A percentile compares a stretch with the other conserved stretches of the same genome.
These are phyloP conservation scores for Bonia amplexicaulis DNA, from an alignment of 176 grass and related monocot genomes.

Conservation along the genomic window DNA sequence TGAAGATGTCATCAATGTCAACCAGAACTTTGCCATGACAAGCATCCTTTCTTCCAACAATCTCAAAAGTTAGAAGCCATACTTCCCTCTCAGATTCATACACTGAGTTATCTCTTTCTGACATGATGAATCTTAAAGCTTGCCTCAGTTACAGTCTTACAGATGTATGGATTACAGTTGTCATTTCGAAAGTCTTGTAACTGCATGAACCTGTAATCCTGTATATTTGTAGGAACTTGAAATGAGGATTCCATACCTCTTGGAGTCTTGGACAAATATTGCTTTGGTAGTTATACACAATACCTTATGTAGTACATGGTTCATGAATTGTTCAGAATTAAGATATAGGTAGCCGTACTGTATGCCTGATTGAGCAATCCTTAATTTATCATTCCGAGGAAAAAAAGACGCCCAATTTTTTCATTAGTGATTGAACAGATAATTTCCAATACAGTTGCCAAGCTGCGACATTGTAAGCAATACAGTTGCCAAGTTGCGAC, in stretches of 20 bases:
- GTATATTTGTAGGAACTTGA: neutral
- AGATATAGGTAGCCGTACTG: neutral
- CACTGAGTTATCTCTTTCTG: constrained; percentile 1
- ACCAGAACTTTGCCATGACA: constrained; percentile 6
- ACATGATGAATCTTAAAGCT: neutral
- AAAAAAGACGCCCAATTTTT: neutral
- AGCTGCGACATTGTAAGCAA: neutral
- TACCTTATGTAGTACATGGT: neutral
- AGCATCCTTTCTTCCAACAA: constrained; percentile 8
- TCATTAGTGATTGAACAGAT: neutral
- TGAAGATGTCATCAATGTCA: neutral
- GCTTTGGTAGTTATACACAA: constrained; percentile 1
- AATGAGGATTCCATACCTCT: neutral
- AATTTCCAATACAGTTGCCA: neutral
- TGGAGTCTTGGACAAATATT: neutral
- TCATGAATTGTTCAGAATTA: neutral
- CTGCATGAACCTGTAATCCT: neutral
- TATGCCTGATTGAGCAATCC: neutral
- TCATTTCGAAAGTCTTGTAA: neutral
- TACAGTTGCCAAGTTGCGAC: neutral
- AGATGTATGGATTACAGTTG: neutral
- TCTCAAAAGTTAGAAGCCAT: neutral
- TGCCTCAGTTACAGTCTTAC: neutral
- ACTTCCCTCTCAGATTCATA: neutral
- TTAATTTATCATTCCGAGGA: neutral